These are phyloP conservation scores for Mycena rosella DNA, from an alignment of 768 basidiomycete species.

Conservation along the genomic window DNA sequence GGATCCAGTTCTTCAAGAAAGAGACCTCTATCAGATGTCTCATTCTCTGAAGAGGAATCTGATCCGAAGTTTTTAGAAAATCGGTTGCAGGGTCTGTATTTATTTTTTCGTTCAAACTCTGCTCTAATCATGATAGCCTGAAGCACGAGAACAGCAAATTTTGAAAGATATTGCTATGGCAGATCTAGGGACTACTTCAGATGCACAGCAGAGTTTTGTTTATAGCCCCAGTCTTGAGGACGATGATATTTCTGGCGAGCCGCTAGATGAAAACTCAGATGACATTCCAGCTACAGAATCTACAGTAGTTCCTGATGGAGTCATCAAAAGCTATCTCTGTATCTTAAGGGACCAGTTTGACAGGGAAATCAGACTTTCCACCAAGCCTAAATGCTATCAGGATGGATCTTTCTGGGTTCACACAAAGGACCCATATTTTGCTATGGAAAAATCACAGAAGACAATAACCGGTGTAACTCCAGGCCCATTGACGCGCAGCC, in stretches of 20 bases:
- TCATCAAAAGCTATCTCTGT: background rate
- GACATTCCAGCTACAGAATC: background rate
- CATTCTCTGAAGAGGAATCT: too few relatives aligned
- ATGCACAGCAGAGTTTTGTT: background rate
- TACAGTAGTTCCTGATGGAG: constrained; percentile 2
- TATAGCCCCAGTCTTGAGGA: background rate
- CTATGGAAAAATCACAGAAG: background rate
- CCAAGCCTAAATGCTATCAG: background rate
- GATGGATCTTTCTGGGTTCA: constrained; percentile 9
- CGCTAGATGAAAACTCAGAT: background rate
- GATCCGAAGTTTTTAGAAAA: background rate
- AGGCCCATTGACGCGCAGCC: too few relatives aligned
- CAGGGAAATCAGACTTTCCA: background rate
- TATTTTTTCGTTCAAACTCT: background rate
- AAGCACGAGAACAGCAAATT: constrained; percentile 2
- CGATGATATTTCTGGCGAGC: background rate
- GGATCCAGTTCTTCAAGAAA: too few relatives aligned
- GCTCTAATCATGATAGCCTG: background rate
- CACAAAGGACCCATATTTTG: background rate
- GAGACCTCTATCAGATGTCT: too few relatives aligned
- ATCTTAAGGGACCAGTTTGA: background rate
- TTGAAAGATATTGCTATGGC: background rate
- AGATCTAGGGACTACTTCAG: background rate
- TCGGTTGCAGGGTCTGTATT: background rate
- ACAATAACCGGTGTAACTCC: constrained; percentile 3